Base-by-base conservation (phyloP, 192 early-diverging fungal genomes). In the Rhizoclosmatium sp. region DNA sequence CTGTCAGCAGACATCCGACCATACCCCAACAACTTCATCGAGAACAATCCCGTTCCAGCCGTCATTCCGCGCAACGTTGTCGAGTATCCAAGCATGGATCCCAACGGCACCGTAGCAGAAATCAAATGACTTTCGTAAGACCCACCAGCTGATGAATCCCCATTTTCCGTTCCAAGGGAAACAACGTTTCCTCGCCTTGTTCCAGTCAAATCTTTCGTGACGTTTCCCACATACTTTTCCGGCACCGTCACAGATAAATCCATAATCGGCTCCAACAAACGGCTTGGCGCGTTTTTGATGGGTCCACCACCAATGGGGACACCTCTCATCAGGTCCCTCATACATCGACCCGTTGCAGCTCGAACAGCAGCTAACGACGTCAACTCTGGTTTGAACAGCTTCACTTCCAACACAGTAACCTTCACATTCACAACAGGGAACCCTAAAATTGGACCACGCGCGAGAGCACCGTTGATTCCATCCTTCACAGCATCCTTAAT, bases 181-280 rank as follows among this genome's bases (percentile, higher is more conserved):
- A 93, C 62, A 1, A 97, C 88, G 31, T 91, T 88, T 9, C 93
- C 96, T 40, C 92, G 82, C 5, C 96, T 82, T 23, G 85, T 87
- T 1, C 95, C 94, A 46, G 91, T 93, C 47, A 99, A 81, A 69
- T 97, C 95, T 69, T 93, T 88, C 10, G 95, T 86, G 23, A 96
- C 92, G 2, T 83, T 76, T 3, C 97, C 97, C 16, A 97, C 87
- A 80, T 91, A 82, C 45, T 88, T 77, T 66, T 91, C 93, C 0
- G 92, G 88, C 4, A 95, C 91, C 49, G 87, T 83, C 3, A 97
- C 88, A 4, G 80, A 71, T 0, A 95, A 87, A 70, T 91, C 85
- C 89, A 96, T 96, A 68, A 97, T 86, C 2, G 97, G 97, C 79
- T 99, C 95, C 2, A 96, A 82, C 62, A 97, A 68, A 10, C 78